Evolutionary conservation across 2,329 filamentous ascomycete species (phyloP), one percentile per base, ranked within the genome.

Genomic region (Podosphaera fusca): DNA sequence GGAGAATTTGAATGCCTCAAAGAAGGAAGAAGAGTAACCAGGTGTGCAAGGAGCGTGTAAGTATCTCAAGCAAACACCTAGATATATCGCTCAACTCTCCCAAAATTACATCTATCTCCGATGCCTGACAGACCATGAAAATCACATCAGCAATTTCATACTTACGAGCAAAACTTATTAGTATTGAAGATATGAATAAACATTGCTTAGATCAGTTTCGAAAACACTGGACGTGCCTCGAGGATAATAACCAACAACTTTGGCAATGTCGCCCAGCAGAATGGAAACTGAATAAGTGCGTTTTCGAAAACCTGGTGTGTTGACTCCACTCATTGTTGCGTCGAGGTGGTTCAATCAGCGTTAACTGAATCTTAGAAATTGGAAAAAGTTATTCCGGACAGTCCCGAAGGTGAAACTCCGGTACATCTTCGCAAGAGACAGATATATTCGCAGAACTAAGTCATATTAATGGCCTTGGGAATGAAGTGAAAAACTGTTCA

Each of bases 191-290:
- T 70, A 83, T 98, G 74, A 96, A 95, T 77, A 90, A 87, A 71
- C 81, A 87, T 75, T 98, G 92, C 73, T 75, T 98, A 58, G 77
- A 83, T 61, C 79, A 95, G 72, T 98, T 98, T 77, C 83, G 87
- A 65, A 79, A 80, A 67, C 92, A 98, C 74, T 98, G 89, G 88
- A 77, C 87, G 67, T 98, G 92, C 68, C 78, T 98, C 58, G 92
- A 98, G 68, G 84, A 94, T 74, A 89, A 94, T 75, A 98, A 98
- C 76, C 92, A 98, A 68, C 87, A 95, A 72, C 75, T 96, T 59
- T 98, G 87, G 85, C 87, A 96, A 68, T 98, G 92, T 75, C 81
- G 92, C 65, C 82, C 81, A 67, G 75, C 79, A 61, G 92, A 98
- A 76, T 83, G 87, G 79, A 82, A 82, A 69, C 75, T 98, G 66